Evolutionary conservation across 23 red algal genomes (phyloP).

Genomic region (Agarophyton chilense): DNA sequence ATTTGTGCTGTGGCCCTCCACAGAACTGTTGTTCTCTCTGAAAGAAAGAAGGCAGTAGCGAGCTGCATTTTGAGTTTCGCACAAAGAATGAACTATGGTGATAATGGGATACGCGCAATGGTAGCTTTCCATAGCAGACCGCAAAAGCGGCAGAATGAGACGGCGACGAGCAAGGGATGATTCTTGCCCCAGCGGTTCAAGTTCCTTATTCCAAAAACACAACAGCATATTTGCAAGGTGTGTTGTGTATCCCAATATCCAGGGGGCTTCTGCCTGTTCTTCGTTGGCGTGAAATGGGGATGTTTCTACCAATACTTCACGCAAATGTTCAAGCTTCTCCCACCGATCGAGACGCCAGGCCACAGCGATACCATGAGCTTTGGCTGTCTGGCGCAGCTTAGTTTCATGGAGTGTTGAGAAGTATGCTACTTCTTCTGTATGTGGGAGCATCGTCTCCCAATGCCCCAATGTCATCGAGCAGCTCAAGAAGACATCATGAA

Average conservation of each 20-base stretch:
- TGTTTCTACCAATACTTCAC: not conserved
- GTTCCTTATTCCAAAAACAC: not conserved
- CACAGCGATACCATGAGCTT: slow-evolving; percentile 74
- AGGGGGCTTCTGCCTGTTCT: slow-evolving; percentile 14
- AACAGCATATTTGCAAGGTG: slow-evolving; percentile 48
- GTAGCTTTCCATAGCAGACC: slow-evolving; percentile 66
- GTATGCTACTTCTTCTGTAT: slow-evolving; percentile 45
- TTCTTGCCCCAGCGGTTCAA: not conserved
- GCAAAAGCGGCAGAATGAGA: slow-evolving; percentile 33
- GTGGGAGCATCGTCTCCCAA: slow-evolving; percentile 83
- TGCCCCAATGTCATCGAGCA: slow-evolving; percentile 78
- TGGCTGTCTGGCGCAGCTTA: slow-evolving; percentile 40
- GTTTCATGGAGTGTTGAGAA: slow-evolving; percentile 24
- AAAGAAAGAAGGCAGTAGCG: not conserved
- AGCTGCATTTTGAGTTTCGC: slow-evolving; percentile 51
- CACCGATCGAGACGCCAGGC: slow-evolving; percentile 89
- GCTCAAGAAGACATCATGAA: slow-evolving; percentile 69
- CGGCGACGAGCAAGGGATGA: slow-evolving; percentile 24
- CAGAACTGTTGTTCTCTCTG: not conserved
- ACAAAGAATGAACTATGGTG: slow-evolving; percentile 58
- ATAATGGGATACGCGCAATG: slow-evolving; percentile 67
- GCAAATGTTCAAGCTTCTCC: slow-evolving; percentile 68
- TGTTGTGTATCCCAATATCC: slow-evolving; percentile 44
- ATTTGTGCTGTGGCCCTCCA: not conserved
- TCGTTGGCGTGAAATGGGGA: not conserved